Percentiles rank a stretch among this genome's conserved stretches.
These are phyloP conservation scores for Ophiostoma perfectum DNA, from an alignment of 2,329 filamentous ascomycete species.

Conservation along the genomic window DNA sequence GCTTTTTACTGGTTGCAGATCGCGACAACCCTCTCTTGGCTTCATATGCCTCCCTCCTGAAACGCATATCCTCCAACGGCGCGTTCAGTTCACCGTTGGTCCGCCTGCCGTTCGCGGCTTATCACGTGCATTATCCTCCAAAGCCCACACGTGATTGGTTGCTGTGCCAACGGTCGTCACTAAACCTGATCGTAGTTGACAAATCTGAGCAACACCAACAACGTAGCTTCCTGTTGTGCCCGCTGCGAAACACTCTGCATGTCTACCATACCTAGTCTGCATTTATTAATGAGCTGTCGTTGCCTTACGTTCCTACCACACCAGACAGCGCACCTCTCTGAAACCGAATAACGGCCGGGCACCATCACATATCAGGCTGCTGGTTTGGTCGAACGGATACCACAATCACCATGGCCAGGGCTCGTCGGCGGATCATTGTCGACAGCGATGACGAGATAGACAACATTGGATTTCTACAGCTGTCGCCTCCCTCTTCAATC, in stretches of 20 bases:
- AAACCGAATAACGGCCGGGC: too few relatives aligned
- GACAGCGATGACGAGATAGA: conserved; percentile 4
- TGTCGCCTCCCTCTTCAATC: not conserved
- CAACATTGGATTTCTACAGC: not conserved
- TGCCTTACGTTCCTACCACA: not conserved
- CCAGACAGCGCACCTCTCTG: not conserved
- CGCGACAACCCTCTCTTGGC: not conserved
- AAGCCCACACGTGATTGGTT: not conserved
- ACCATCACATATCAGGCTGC: too few relatives aligned
- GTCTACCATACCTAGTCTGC: not conserved
- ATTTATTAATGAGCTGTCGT: not conserved
- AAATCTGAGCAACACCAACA: not conserved
- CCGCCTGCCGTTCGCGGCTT: too few relatives aligned
- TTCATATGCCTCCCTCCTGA: not conserved
- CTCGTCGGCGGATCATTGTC: not conserved
- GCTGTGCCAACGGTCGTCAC: not conserved
- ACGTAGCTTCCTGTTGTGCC: not conserved
- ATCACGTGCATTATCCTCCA: not conserved
- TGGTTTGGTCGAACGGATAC: not conserved
- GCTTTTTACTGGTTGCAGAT: not conserved
- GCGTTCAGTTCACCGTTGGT: not conserved
- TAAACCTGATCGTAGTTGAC: not conserved
- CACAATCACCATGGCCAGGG: not conserved
- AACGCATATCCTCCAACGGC: not conserved
- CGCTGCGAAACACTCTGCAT: not conserved